Evolutionary conservation across 2,329 filamentous ascomycete genomes (phyloP).

Genomic region (Cladosporium sp.): DNA sequence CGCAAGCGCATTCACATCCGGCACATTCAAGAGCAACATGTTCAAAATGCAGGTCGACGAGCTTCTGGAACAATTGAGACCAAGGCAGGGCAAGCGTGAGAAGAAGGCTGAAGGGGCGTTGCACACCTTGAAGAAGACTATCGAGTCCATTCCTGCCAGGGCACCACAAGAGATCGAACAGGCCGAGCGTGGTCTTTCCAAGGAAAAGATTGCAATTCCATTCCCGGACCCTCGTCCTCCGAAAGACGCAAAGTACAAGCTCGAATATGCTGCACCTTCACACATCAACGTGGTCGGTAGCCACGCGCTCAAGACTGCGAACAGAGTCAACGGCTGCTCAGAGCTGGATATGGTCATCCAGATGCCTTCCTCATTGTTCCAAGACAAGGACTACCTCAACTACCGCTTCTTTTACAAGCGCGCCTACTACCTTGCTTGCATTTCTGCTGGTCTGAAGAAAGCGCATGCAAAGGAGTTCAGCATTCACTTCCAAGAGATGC

Average conservation of each 20-base stretch:
- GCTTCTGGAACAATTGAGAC: slow-evolving; percentile 58
- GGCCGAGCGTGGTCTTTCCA: slow-evolving; percentile 66
- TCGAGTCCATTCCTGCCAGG: slow-evolving; percentile 57
- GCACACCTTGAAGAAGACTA: slow-evolving; percentile 55
- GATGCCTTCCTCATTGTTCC: slow-evolving; percentile 77
- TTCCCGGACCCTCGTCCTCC: slow-evolving; percentile 79
- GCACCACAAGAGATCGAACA: slow-evolving; percentile 59
- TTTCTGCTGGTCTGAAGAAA: slow-evolving; percentile 69
- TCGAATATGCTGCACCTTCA: slow-evolving; percentile 73
- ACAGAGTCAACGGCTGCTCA: slow-evolving; percentile 49
- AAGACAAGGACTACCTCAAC: slow-evolving; percentile 92
- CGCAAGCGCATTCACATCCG: slow-evolving; percentile 37
- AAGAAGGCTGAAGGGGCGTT: slow-evolving; percentile 55
- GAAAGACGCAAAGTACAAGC: slow-evolving; percentile 76
- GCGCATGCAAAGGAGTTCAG: slow-evolving; percentile 61
- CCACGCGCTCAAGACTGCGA: slow-evolving; percentile 74
- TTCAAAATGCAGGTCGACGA: slow-evolving; percentile 70
- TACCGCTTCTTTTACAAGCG: slow-evolving; percentile 93
- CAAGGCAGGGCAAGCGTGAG: slow-evolving; percentile 59
- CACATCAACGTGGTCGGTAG: slow-evolving; percentile 88
- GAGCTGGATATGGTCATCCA: slow-evolving; percentile 81
- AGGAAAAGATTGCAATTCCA: slow-evolving; percentile 70
- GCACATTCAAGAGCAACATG: slow-evolving; percentile 64
- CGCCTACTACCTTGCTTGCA: slow-evolving; percentile 83
- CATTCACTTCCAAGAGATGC: slow-evolving; percentile 32